Evolutionary conservation across 331 rosid species (phyloP).

Genomic region (Quercus tomentella): DNA sequence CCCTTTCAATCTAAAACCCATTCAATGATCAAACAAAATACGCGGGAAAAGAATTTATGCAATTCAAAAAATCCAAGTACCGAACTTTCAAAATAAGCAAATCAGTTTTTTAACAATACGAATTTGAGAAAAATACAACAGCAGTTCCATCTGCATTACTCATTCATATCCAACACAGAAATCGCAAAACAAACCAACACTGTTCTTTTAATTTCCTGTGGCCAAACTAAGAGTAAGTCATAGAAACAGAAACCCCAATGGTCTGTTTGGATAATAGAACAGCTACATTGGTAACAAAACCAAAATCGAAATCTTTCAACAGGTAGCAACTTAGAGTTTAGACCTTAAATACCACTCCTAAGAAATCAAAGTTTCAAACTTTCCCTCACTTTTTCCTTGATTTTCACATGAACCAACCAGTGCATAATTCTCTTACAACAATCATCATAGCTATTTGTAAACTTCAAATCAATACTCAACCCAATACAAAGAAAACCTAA

Average conservation of each 20-base stretch:
- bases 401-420: constrained; percentile 18
- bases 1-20: not conserved
- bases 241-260: not conserved
- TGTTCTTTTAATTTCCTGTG: not conserved
- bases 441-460: constrained; percentile 11
- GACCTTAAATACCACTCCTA: not conserved
- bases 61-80: constrained; percentile 9
- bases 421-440: constrained; percentile 9
- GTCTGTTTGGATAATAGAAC: not conserved
- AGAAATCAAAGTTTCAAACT: not conserved
- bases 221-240: constrained; percentile 4
- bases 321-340: not conserved
- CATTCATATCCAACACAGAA: constrained; percentile 18
- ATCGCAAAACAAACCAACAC: not conserved
- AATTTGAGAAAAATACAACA: not conserved
- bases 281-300: not conserved
- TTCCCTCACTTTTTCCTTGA: not conserved
- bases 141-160: constrained; percentile 9
- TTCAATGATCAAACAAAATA: constrained; percentile 9
- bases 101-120: constrained; percentile 1
- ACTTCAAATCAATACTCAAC: constrained; percentile 8
- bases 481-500: constrained; percentile 8
- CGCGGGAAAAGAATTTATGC: not conserved
- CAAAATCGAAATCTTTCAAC: constrained; percentile 7
- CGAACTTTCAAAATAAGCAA: constrained; percentile 18